Base-by-base conservation (phyloP, 148 eudicot genomes). In the Rhododendron kiyosumense region DNA sequence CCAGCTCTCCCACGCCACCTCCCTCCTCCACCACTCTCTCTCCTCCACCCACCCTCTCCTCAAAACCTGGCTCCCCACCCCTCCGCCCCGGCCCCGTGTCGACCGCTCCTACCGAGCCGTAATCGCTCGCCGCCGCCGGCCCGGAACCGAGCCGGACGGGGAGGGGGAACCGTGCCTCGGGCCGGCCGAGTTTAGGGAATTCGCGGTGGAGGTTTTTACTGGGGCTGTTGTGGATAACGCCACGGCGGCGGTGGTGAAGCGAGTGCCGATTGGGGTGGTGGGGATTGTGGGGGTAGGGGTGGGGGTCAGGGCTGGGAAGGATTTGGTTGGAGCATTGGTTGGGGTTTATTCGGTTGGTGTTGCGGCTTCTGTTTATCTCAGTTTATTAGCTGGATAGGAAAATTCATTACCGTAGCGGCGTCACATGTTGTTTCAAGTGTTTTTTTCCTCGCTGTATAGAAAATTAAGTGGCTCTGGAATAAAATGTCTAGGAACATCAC, bases 251-350 rank as follows among this genome's bases (percentile, higher is more conserved):
- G 85, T 89, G 28, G 12, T 86, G 85, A 86, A 51, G 80, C 83
- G 90, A 41, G 87, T 93, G 7, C 93, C 97, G 84, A 43, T 96
- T 1, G 96, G 96, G 2, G 86, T 86, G 0, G 92, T 84, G 3
- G 99, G 97, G 84, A 95, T 96, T 86, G 96, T 86, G 0, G 98
- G 99, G 52, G 46, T 95, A 74, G 99, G 97, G 78, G 48, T 86
- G 79, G 91, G 86, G 34, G 88, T 88, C 0, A 87, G 88, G 89
- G 76, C 92, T 1, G 91, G 93, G 41, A 90, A 73, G 77, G 95
- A 83, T 48, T 74, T 92, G 86, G 89, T 95, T 79, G 96, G 91
- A 63, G 79, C 91, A 32, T 94, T 89, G 85, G 81, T 93, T 88
- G 96, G 92, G 3, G 93, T 90, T 3, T 96, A 96, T 85, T 95